phyloP scores from a whole-genome alignment of 78 protist species.

The Trichosphaerium sp. region DNA sequence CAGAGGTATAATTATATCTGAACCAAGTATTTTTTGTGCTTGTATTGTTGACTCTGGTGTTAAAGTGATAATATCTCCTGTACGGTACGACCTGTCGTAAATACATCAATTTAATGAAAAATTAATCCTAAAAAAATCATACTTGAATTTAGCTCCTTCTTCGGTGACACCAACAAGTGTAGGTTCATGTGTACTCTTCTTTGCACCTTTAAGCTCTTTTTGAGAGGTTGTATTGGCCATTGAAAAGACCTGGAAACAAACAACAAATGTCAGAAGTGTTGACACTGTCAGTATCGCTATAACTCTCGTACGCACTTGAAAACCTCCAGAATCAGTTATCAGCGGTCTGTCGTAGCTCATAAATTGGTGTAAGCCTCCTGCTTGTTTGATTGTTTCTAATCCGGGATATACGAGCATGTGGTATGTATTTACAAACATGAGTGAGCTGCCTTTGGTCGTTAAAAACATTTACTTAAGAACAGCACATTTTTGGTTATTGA shows the following conservation, averaged over 20 bases:
- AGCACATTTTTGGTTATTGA: too few relatives aligned
- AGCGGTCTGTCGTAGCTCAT: constrained; percentile 48
- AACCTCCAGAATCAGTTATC: constrained; percentile 74
- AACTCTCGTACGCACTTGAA: constrained; percentile 47
- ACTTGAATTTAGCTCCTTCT: constrained; percentile 32
- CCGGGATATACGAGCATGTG: constrained; percentile 69
- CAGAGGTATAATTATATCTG: constrained; percentile 67
- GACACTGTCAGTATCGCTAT: constrained; percentile 2
- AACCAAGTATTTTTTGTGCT: constrained; percentile 52
- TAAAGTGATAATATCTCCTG: constrained; percentile 1
- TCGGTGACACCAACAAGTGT: constrained; percentile 30
- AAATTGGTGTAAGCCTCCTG: constrained; percentile 68
- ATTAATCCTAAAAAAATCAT: too few relatives aligned
- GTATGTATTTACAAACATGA: constrained; percentile 70
- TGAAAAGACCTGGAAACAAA: not conserved
- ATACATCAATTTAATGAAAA: too few relatives aligned
- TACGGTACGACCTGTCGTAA: constrained; percentile 23
- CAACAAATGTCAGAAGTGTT: not conserved
- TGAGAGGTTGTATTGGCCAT: not conserved
- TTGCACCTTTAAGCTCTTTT: constrained; percentile 55
- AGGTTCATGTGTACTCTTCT: constrained; percentile 27
- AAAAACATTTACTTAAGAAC: constrained; percentile 18
- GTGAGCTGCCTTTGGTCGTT: constrained; percentile 16
- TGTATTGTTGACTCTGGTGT: constrained; percentile 49
- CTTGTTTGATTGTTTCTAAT: constrained; percentile 9